Base-by-base conservation (phyloP, 345 rosid species). In the Carallia pectinifolia region DNA sequence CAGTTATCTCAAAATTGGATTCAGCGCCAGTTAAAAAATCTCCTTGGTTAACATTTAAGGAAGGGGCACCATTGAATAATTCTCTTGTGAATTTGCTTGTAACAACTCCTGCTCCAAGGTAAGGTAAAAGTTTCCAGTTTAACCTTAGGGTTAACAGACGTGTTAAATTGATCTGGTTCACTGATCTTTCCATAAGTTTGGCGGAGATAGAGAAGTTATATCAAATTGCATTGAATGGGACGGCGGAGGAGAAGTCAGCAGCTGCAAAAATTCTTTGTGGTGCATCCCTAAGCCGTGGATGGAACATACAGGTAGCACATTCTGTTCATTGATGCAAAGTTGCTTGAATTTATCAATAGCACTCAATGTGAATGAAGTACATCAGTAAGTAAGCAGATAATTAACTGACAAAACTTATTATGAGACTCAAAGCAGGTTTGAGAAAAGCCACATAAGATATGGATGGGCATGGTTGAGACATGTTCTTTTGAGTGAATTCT, bases 261-360 rank as follows among this genome's bases (percentile, higher is more conserved):
- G 93, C 93, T 56, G 89, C 89, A 56, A 85, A 77, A 71, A 83
- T 88, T 83, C 74, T 88, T 17, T 88, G 93, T 44, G 87, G 93
- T 67, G 87, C 90, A 75, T 83, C 93, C 52, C 82, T 88, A 18
- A 80, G 74, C 58, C 72, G 47, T 65, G 93, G 93, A 73, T 88
- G 93, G 93, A 86, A 83, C 81, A 81, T 88, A 77, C 93, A 88
- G 93, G 93, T 88, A 64, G 39, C 67, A 56, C 34, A 55, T 62
- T 38, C 37, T 6, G 27, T 74, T 37, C 52, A 10, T 23, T 62
- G 61, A 47, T 72, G 60, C 66, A 34, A 16, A 56, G 58, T 38
- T 62, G 39, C 23, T 55, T 52, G 27, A 54, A 27, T 50, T 75
- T 64, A 13, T 44, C 3, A 10, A 12, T 44, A 12, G 12, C 17